Percentiles rank a stretch among this genome's conserved stretches.
These are phyloP conservation scores for Stephanodiscus minutulus DNA, from an alignment of 108 stramenopile species.

Conservation along the genomic window DNA sequence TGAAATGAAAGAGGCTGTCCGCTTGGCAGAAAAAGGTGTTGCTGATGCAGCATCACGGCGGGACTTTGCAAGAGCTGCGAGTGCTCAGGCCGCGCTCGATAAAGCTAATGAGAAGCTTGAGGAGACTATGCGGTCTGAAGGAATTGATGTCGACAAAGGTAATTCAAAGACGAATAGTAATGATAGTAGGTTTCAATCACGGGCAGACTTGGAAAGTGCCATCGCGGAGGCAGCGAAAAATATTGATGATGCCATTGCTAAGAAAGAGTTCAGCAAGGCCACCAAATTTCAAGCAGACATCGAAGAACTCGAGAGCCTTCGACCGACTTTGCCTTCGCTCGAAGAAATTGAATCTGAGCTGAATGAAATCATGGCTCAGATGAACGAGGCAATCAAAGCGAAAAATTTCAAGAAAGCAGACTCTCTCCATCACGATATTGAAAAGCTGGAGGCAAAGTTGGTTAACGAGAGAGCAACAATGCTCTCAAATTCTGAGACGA, in stretches of 20 bases:
- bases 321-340: slow-evolving; percentile 69
- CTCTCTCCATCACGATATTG: slow-evolving; percentile 62
- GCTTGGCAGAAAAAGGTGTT: slow-evolving; percentile 58
- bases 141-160: slow-evolving; percentile 8
- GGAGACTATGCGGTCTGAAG: slow-evolving; percentile 50
- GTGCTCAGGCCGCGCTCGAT: slow-evolving; percentile 60
- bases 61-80: slow-evolving; percentile 75
- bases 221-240: slow-evolving; percentile 48
- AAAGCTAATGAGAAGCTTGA: slow-evolving; percentile 55
- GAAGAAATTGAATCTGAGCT: slow-evolving; percentile 66
- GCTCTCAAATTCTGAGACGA: neutral
- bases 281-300: slow-evolving; percentile 62
- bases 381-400: slow-evolving; percentile 61
- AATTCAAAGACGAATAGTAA: neutral
- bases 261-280: slow-evolving; percentile 64
- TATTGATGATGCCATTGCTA: slow-evolving; percentile 63
- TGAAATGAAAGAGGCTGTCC: slow-evolving; percentile 66
- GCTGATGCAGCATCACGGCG: slow-evolving; percentile 68
- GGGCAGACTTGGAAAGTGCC: slow-evolving; percentile 72
- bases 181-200: slow-evolving; percentile 51
- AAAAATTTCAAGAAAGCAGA: slow-evolving; percentile 72
- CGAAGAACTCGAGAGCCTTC: slow-evolving; percentile 61
- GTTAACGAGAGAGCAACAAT: slow-evolving; percentile 53
- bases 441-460: slow-evolving; percentile 53
- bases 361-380: slow-evolving; percentile 34